A percentile compares a stretch with the other conserved stretches of the same genome.
phyloP scores from a whole-genome alignment of 352 stramenopile species.

The Plasmopara halstedii region DNA sequence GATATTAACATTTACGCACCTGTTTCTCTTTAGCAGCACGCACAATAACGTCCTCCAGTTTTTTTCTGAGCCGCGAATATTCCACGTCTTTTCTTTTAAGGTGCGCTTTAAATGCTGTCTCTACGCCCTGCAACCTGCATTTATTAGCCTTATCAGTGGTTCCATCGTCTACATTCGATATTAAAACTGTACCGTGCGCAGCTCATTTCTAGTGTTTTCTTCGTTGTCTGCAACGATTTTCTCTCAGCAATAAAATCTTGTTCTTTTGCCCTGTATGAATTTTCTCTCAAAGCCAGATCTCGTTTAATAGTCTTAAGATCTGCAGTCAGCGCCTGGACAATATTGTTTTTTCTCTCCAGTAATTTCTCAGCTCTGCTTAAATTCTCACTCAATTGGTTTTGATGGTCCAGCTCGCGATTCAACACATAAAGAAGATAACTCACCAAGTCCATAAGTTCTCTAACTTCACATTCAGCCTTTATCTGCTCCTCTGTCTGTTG shows the following conservation, averaged over 20 bases:
- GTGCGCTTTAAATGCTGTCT: conserved; percentile 70
- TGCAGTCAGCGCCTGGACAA: conserved; percentile 29
- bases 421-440: conserved; percentile 55
- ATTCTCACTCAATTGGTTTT: conserved; percentile 43
- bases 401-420: conserved; percentile 41
- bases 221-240: conserved; percentile 48
- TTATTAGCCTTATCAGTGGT: not conserved
- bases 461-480: conserved; percentile 31
- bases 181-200: conserved; percentile 34
- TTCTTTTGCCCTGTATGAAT: conserved; percentile 57
- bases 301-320: conserved; percentile 46
- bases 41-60: conserved; percentile 42
- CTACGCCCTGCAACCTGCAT: conserved; percentile 53
- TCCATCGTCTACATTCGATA: not conserved
- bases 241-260: conserved; percentile 38
- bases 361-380: conserved; percentile 39
- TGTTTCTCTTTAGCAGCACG: conserved; percentile 50
- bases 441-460: conserved; percentile 60
- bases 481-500: conserved; percentile 15
- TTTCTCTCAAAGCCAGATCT: conserved; percentile 48
- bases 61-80: conserved; percentile 68
- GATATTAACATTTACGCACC: conserved; percentile 31
- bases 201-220: conserved; percentile 59
- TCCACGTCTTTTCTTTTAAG: conserved; percentile 66
- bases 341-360: conserved; percentile 40